Conservation (phyloP, 495 filamentous ascomycete genomes). For the Penicillium angulare region DNA sequence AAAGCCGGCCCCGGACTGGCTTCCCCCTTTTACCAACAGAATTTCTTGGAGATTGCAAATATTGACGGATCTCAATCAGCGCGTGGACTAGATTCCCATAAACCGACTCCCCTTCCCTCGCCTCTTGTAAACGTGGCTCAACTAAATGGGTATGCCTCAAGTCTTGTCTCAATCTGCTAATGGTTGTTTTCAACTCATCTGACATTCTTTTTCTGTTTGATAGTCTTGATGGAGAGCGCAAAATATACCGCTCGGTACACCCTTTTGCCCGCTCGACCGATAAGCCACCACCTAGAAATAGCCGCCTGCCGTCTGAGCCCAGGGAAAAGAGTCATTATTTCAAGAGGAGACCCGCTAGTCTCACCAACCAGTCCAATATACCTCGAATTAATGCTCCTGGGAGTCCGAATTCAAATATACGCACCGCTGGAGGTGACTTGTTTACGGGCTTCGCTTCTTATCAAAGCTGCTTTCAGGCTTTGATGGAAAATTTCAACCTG, state of each 20-base stretch:
- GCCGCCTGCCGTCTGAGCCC: neutral
- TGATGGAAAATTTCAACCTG: constrained; percentile 71
- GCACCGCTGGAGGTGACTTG: neutral
- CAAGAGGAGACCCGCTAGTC: neutral
- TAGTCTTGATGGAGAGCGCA: neutral
- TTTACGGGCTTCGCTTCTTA: constrained; percentile 47
- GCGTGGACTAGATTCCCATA: constrained; percentile 25
- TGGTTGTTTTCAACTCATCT: neutral
- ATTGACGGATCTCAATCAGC: constrained; percentile 47
- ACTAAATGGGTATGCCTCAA: constrained; percentile 13
- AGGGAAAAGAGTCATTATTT: neutral
- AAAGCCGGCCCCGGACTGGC: neutral
- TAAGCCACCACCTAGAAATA: neutral
- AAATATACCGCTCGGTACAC: neutral
- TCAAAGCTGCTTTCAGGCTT: constrained; percentile 76
- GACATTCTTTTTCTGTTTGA: neutral
- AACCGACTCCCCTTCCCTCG: constrained; percentile 5
- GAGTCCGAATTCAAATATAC: neutral
- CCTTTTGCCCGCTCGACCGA: neutral
- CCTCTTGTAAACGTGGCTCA: constrained; percentile 3
- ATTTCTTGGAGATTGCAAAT: constrained; percentile 48
- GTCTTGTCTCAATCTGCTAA: neutral
- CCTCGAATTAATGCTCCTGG: neutral
- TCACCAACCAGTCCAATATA: neutral
- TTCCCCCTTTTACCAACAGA: constrained; percentile 13